Base-by-base conservation (phyloP, 1,284 basidiomycete genomes). In the Flammula alnicola region DNA sequence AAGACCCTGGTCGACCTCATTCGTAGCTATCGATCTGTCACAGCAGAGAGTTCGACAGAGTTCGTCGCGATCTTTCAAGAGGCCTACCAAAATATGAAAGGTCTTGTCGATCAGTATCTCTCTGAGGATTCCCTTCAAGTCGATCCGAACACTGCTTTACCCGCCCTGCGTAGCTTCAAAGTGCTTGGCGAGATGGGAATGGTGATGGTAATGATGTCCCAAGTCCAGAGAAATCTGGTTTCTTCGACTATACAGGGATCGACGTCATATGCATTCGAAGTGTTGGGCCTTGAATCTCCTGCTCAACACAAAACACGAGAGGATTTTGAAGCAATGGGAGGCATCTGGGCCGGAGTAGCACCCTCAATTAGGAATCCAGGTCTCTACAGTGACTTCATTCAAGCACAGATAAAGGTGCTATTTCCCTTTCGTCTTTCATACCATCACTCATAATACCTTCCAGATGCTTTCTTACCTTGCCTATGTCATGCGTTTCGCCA, bases 121-220 rank as follows among this genome's bases (percentile, higher is more conserved):
- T 80, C 83, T 1, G 83, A 85, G 44, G 73, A 80, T 42, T 90
- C 88, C 1, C 51, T 67, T 1, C 47, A 71, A 20, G 61, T 84
- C 27, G 85, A 90, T 55, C 51, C 73, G 9, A 85, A 84, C 54
- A 63, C 75, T 16, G 73, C 86, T 29, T 72, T 88, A 23, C 83
- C 83, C n/a, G 84, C 85, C 37, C 82, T 88, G 46, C 84, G 85
- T 47, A 96, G 94, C 66, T 97, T 98, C 79, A 98, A 98, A 70
- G 91, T 98, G 10, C 76, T 98, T 19, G 88, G 92, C 5, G 97
- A 99, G 70, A 91, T 97, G 75, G 93, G 93, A 5, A 91, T 97
- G 72, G 88, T 95, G 14, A 86, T 98, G 58, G 93, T 97, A 32
- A 84, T 95, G 33, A 90, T 98, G 69, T 88, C 93, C 54, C 95